Evolutionary conservation across 2,329 filamentous ascomycete genomes (phyloP).

Genomic region (Coniochaeta sp.): DNA sequence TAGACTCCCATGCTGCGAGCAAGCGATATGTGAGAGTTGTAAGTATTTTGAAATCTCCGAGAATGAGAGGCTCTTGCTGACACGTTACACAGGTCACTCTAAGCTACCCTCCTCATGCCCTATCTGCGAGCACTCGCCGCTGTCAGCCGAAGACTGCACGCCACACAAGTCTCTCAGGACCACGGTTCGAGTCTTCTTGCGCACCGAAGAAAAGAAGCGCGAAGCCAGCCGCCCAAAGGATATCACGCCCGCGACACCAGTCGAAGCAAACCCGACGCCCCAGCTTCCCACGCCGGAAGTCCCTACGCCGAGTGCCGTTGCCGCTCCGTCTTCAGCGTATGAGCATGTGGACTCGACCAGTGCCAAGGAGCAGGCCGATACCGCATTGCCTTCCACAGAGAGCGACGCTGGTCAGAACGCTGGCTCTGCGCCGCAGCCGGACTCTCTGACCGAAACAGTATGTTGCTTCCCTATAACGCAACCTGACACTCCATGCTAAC

Average conservation of each 20-base stretch:
- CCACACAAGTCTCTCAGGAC: conserved; percentile 86
- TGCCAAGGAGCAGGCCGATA: not conserved
- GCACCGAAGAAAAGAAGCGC: conserved; percentile 85
- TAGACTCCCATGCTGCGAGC: conserved; percentile 89
- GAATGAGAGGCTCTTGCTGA: not conserved
- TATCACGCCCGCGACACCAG: conserved; percentile 28
- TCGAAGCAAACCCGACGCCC: conserved; percentile 27
- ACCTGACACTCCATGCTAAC: not conserved
- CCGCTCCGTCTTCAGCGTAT: not conserved
- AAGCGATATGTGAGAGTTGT: conserved; percentile 90
- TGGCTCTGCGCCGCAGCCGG: conserved; percentile 2
- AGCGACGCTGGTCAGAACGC: conserved; percentile 4
- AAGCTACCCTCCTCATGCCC: conserved; percentile 77
- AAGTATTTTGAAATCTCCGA: conserved; percentile 10
- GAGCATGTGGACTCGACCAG: not conserved
- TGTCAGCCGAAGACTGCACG: conserved; percentile 80
- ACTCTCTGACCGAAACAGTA: conserved; percentile 3
- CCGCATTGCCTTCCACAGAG: conserved; percentile 1
- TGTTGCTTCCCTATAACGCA: not conserved
- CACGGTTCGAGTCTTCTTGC: conserved; percentile 85
- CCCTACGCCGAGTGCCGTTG: not conserved
- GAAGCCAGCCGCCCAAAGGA: conserved; percentile 55
- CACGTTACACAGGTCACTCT: conserved; percentile 43
- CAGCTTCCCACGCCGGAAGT: not conserved
- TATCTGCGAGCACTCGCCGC: conserved; percentile 84